These are phyloP conservation scores for Ogataea populi-albae DNA, from an alignment of 805 yeast species.

Conservation along the genomic window DNA sequence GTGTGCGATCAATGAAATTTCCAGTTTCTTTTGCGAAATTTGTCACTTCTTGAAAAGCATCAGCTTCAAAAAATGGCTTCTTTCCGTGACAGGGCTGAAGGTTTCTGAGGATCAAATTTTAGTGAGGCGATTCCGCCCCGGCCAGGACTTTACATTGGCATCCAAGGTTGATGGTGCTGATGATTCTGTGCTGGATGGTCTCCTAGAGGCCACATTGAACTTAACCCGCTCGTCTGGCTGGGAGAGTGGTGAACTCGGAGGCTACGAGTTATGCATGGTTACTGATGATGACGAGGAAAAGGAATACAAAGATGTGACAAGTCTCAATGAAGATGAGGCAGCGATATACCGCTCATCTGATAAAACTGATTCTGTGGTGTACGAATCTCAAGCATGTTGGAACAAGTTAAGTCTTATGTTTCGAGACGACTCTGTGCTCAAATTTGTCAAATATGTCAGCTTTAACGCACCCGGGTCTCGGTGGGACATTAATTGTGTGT, in stretches of 20 bases:
- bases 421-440: slow-evolving; percentile 82
- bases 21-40: slow-evolving; percentile 47
- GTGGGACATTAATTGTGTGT: slow-evolving; percentile 84
- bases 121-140: slow-evolving; percentile 89
- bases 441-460: slow-evolving; percentile 90
- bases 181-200: slow-evolving; percentile 41
- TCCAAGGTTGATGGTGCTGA: slow-evolving; percentile 42
- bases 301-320: slow-evolving; percentile 40
- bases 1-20: slow-evolving; percentile 15
- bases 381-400: slow-evolving; percentile 80
- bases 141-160: slow-evolving; percentile 89
- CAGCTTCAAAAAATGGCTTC: slow-evolving; percentile 69
- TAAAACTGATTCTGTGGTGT: slow-evolving; percentile 72
- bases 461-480: slow-evolving; percentile 84
- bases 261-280: slow-evolving; percentile 90
- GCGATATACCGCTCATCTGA: slow-evolving; percentile 72
- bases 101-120: slow-evolving; percentile 66
- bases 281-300: slow-evolving; percentile 45
- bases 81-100: slow-evolving; percentile 55
- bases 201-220: slow-evolving; percentile 76
- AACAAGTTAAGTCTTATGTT: slow-evolving; percentile 73
- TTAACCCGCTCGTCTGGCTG: slow-evolving; percentile 82
- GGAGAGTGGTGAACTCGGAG: slow-evolving; percentile 90
- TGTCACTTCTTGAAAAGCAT: slow-evolving; percentile 57
- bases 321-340: slow-evolving; percentile 62